Evolutionary conservation across 1,284 basidiomycete genomes (phyloP), one percentile per base, ranked within the genome.

Genomic region (Ustilago loliicola): DNA sequence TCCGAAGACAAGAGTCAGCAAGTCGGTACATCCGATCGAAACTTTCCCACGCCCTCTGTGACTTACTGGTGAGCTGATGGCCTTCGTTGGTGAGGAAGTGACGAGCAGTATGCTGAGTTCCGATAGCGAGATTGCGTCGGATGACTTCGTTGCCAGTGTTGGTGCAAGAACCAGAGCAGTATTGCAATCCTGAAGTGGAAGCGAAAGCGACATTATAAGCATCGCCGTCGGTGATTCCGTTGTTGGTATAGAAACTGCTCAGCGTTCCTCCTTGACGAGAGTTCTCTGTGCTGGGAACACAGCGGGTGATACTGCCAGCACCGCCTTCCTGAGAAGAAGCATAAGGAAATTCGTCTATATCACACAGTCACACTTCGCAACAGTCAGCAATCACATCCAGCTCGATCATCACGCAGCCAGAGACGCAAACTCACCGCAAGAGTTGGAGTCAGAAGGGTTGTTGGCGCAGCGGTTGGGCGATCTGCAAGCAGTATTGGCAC

Each of bases 171-270:
- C 72, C 72, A 19, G 25, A 13, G 55, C 80, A 80, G 65, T 79
- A 80, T 67, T 76, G 62, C 55, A 79, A 42, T 30, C 73, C 73
- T 2, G 40, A 5, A 10, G 67, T 66, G 23, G 42, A 50, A 19
- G 69, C 62, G 52, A 77, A 80, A 8, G 75, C 79, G 55, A 80
- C 73, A 47, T 68, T 79, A 73, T 79, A 80, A 1, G 73, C 73
- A 23, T 67, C 71, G 1, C 79, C 72, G n/a, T 78, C 63, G 6
- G 21, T 27, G 40, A 80, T 64, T 30, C 32, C 51, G 57, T 68
- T 69, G 57, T 55, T 59, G 36, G 71, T 70, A 66, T 80, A 79
- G 61, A 80, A 80, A 38, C 62, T 73, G 54, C 55, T 56, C 2
- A 79, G 62, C 7, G 70, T 77, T 27, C 74, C 77, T 21, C 77